Evolutionary conservation across 2,329 filamentous ascomycete genomes (phyloP), one percentile per base, ranked within the genome.

Genomic region (Apiospora koreana): DNA sequence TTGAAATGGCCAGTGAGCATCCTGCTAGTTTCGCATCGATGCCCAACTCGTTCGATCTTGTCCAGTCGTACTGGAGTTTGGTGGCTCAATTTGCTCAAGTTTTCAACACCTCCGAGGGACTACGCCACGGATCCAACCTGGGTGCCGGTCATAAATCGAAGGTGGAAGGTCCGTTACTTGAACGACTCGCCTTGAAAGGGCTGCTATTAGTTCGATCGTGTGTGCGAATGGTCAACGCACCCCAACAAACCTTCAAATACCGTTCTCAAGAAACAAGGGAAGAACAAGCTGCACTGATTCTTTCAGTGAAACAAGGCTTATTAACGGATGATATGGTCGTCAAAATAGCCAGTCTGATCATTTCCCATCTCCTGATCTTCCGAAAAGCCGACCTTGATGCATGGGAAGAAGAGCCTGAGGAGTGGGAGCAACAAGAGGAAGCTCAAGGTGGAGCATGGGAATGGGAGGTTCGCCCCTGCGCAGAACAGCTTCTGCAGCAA

Each of bases 331-430:
- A 92, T 0, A 89, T 98, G 70, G 91, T 97, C 2, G 85, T 92
- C 21, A 90, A 95, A 73, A 92, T 97, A 74, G 94, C 96, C 79
- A 94, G 96, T 74, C 86, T 92, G 16, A 90, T 97, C 69, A 93
- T 99, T 68, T 94, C 93, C 0, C 91, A 92, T 75, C 94, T 97
- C 74, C 96, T 99, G 79, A 88, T 96, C 46, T 96, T 98, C 80
- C 90, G 94, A 43, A 89, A 92, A 71, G 90, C 90, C 68, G 96
- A 99, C 80, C 87, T 98, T 0, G 91, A 94, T 72, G 92, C 94
- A 70, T 99, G 96, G 96, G 92, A 97, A 78, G 92, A 97, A 77
- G 94, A 97, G 70, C 94, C 95, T 0, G 94, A 99, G 79, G 94
- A 97, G 69, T 99, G 96, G 95, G 95, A 98, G 80, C 91, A 93